Conservation (phyloP, 768 basidiomycete species). For the Leucocoprinus sp. region DNA sequence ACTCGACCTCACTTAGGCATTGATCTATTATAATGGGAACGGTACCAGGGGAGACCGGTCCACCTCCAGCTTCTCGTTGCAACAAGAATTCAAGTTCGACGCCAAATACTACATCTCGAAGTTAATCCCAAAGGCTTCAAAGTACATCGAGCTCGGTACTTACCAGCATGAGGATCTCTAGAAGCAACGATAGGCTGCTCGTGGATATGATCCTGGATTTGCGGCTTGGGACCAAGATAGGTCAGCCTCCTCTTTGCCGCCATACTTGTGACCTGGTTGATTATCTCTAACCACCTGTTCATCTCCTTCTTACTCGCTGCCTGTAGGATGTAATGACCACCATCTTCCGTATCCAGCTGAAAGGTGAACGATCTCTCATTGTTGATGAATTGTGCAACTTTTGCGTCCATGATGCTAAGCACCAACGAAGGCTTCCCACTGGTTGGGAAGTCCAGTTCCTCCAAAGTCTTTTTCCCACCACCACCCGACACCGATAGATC, state of each 20-base stretch:
- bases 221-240: slow-evolving; percentile 70
- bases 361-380: slow-evolving; percentile 79
- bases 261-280: slow-evolving; percentile 60
- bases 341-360: slow-evolving; percentile 80
- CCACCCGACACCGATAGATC: slow-evolving; percentile 37
- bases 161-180: slow-evolving; percentile 71
- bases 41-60: slow-evolving; percentile 42
- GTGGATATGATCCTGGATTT: slow-evolving; percentile 72
- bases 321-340: slow-evolving; percentile 76
- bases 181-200: slow-evolving; percentile 48
- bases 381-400: slow-evolving; percentile 63
- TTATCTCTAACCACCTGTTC: slow-evolving; percentile 69
- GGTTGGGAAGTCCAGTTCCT: slow-evolving; percentile 68
- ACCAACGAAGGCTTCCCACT: slow-evolving; percentile 70
- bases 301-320: slow-evolving; percentile 64
- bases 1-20: slow-evolving; percentile 64
- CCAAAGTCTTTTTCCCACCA: slow-evolving; percentile 46
- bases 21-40: slow-evolving; percentile 60
- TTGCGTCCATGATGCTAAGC: slow-evolving; percentile 65
- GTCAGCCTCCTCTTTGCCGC: slow-evolving; percentile 75
- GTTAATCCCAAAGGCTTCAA: neutral
- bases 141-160: slow-evolving; percentile 18
- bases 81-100: slow-evolving; percentile 67
- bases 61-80: slow-evolving; percentile 50
- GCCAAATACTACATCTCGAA: slow-evolving; percentile 49